These are phyloP conservation scores for Pythium oligandrum DNA, from an alignment of 352 stramenopile genomes.

Conservation along the genomic window DNA sequence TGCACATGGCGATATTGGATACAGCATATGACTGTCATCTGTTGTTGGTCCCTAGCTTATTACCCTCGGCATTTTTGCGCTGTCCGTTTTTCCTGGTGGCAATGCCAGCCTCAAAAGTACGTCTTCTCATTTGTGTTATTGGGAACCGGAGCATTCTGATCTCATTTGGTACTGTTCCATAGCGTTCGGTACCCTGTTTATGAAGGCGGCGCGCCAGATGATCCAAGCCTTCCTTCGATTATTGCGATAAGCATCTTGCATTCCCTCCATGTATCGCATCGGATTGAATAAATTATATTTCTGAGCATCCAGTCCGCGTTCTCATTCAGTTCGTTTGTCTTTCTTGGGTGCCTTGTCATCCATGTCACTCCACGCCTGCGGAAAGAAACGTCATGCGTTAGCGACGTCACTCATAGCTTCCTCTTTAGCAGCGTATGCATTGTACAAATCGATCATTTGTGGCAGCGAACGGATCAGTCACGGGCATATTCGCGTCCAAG, in stretches of 20 bases:
- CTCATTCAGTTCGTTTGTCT: constrained; percentile 1
- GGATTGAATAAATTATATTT: too few species aligned
- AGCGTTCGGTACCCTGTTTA: constrained; percentile 64
- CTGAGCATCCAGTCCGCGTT: neutral
- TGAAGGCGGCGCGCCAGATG: constrained; percentile 59
- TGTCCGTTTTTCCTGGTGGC: constrained; percentile 58
- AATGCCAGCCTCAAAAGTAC: constrained; percentile 61
- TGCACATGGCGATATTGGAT: neutral
- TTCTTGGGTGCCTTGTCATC: constrained; percentile 27
- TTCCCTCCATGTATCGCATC: neutral
- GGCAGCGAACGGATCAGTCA: constrained; percentile 25
- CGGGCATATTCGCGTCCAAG: constrained; percentile 56
- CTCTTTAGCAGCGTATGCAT: neutral
- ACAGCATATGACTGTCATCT: neutral
- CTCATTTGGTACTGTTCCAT: neutral
- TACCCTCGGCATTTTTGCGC: constrained; percentile 48
- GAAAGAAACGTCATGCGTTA: neutral
- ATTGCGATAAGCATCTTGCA: constrained; percentile 32
- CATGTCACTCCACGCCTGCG: constrained; percentile 63
- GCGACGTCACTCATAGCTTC: too few species aligned
- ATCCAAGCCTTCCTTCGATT: constrained; percentile 51
- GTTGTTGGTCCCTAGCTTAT: constrained; percentile 35
- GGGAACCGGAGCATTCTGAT: neutral
- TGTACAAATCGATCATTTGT: constrained; percentile 41
- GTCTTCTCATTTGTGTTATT: constrained; percentile 1